Evolutionary conservation across 805 yeast genomes (phyloP), one percentile per base, ranked within the genome.

Genomic region (Schwanniomyces sp.): DNA sequence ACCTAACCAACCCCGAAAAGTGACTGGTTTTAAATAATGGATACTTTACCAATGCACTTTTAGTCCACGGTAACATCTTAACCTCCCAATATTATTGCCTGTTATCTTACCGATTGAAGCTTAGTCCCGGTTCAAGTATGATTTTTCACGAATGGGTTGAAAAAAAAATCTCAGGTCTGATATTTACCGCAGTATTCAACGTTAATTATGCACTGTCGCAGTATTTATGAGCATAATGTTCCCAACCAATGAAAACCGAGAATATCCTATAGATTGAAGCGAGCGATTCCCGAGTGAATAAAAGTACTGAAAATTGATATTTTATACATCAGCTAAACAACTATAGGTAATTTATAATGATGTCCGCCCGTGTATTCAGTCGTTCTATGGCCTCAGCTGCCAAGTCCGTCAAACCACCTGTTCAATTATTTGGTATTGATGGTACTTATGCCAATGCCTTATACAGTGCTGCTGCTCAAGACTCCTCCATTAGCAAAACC

Each of bases 361-460:
- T 81, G 85, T 79, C 82, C 62, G 75, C 85, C 59, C 86, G 86
- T 75, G 75, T 78, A 61, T 82, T 83, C 66, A 63, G 76, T 66
- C 86, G 91, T 76, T 74, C 85, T 48, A 69, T 86, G 76, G 92
- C 95, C 63, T 72, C 91, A 50, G 86, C 88, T 58, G 70, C 84
- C 62, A 73, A 76, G 63, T 50, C 80, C 49, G 81, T 80, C 63
- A 85, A 84, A 72, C 91, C 95, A 45, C 97, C 98, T 48, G 88
- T 92, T 54, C 96, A 91, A 80, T 80, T 92, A 68, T 92, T 81
- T 64, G 98, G 98, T 55, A 75, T 92, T 58, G 97, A 91, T 59
- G 99, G 98, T 66, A 91, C 98, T 55, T 92, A 92, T 72, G 99
- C 98, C 59, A 81, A 90, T 49, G 97, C 99, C 43, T 81, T 94